Percentiles rank a stretch among this genome's conserved stretches.
These are phyloP conservation scores for Rhodotorula sphaerocarpa DNA, from an alignment of 768 basidiomycete genomes.

Conservation along the genomic window DNA sequence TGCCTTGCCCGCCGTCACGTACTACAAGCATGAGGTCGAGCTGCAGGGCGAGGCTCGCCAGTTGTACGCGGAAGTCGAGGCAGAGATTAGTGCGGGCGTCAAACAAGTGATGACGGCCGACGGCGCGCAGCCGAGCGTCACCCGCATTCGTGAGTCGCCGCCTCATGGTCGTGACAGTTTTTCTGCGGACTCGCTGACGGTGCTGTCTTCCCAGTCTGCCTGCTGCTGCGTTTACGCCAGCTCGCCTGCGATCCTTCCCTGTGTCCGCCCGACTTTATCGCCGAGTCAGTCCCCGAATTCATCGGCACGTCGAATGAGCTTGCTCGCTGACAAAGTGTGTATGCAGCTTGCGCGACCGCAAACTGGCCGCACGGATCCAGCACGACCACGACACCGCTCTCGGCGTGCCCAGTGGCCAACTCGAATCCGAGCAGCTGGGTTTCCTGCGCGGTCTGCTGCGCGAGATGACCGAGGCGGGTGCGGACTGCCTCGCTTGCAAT, in stretches of 20 bases:
- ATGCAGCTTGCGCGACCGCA: conserved; percentile 23
- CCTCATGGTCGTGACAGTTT: neutral
- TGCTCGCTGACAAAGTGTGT: neutral
- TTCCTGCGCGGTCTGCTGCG: conserved; percentile 9
- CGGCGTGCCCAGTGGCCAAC: neutral
- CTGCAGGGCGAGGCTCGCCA: conserved; percentile 43
- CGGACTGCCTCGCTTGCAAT: conserved; percentile 31
- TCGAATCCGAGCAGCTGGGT: conserved; percentile 10
- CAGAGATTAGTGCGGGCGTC: conserved; percentile 26
- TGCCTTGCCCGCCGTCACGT: conserved; percentile 70
- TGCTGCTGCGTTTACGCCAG: conserved; percentile 78
- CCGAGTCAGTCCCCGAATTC: conserved; percentile 38
- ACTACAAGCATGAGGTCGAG: conserved; percentile 63
- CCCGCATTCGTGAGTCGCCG: conserved; percentile 11
- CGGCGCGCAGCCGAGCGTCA: conserved; percentile 35
- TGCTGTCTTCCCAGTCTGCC: conserved; percentile 52
- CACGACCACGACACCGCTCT: conserved; percentile 7
- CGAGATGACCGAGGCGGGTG: conserved; percentile 6
- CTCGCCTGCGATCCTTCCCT: conserved; percentile 69
- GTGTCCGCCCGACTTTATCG: conserved; percentile 62
- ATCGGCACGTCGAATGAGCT: neutral
- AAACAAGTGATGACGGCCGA: conserved; percentile 1
- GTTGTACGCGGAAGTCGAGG: conserved; percentile 51
- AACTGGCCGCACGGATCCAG: conserved; percentile 8
- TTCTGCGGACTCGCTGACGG: conserved; percentile 40